Conservation (phyloP, 2,329 filamentous ascomycete species). For the Massarina eburnea region DNA sequence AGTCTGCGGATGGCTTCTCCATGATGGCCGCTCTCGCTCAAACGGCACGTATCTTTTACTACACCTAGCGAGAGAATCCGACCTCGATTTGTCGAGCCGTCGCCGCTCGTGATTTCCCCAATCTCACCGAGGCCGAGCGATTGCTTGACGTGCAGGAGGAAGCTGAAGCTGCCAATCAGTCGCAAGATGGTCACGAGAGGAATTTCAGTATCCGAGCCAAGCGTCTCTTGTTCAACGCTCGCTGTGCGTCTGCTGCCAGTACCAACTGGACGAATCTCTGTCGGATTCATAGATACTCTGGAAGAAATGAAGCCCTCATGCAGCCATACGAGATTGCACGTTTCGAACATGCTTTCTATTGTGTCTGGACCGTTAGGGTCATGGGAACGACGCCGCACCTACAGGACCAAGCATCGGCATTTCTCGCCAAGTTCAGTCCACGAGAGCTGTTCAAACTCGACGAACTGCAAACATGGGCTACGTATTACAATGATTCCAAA, state of each 20-base stretch:
- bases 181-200: constrained; percentile 6
- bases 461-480: constrained; percentile 3
- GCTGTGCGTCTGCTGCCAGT: constrained; percentile 11
- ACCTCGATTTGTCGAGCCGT: constrained; percentile 15
- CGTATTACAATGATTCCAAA: constrained; percentile 1
- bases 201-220: constrained; percentile 9
- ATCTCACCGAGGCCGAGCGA: constrained; percentile 10
- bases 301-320: constrained; percentile 7
- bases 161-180: constrained; percentile 9
- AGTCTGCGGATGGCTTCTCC: constrained; percentile 16
- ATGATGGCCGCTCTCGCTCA: constrained; percentile 17
- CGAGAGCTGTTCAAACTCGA: constrained; percentile 6
- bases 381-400: constrained; percentile 5
- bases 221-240: constrained; percentile 13
- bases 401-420: constrained; percentile 6
- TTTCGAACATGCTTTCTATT: constrained; percentile 14
- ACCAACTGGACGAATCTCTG: constrained; percentile 8
- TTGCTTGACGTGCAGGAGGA: constrained; percentile 13
- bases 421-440: constrained; percentile 9
- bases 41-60: constrained; percentile 17
- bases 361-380: constrained; percentile 7
- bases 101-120: constrained; percentile 10
- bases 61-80: constrained; percentile 14
- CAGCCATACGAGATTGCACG: constrained; percentile 12
- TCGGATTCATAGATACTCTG: constrained; percentile 9